Evolutionary conservation across 2,329 filamentous ascomycete genomes (phyloP), one percentile per base, ranked within the genome.

Genomic region (Alternaria gaisen): DNA sequence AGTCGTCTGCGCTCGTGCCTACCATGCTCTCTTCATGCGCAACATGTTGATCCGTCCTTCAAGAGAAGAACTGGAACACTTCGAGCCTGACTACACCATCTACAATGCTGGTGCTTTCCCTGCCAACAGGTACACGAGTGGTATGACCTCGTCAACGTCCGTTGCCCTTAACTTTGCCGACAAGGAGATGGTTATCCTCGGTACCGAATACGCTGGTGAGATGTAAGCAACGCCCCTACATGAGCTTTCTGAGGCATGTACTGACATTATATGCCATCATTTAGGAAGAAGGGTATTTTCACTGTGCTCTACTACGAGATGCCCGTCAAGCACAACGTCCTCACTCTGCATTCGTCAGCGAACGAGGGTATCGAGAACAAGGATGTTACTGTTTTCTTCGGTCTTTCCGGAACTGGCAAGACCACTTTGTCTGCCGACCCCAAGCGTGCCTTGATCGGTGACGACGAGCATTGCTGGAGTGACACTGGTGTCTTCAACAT

Each of bases 291-390:
- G 86, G 94, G 95, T 73, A 88, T 99, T 81, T 99, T 99, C 87
- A 99, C 95, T 48, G 93, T 99, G 52, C 90, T 99, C 80, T 99
- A 97, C 88, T 99, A 98, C 86, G 95, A 99, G 86, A 99, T 98
- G 94, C 95, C 95, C 64, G 92, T 99, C 79, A 97, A 97, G 89
- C 95, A 99, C 88, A 96, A 98, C 82, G 94, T 99, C 74, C 85
- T 99, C 71, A 99, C 95, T 41, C 90, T 99, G 57, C 95, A 99
- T 87, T 99, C 95, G 16, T 99, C 95, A 9, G 95, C 95, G 78
- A 99, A 99, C 83, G 92, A 99, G 88, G 95, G 95, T 74, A 50
- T 50, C 14, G 87, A 91, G 86, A 83, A 92, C 66, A 95, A 95
- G 69, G 95, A 99, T 77, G 95, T 99, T 60, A 98, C 95, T 14